These are phyloP conservation scores for Cyclotella distinguenda DNA, from an alignment of 108 stramenopile species.

Conservation along the genomic window DNA sequence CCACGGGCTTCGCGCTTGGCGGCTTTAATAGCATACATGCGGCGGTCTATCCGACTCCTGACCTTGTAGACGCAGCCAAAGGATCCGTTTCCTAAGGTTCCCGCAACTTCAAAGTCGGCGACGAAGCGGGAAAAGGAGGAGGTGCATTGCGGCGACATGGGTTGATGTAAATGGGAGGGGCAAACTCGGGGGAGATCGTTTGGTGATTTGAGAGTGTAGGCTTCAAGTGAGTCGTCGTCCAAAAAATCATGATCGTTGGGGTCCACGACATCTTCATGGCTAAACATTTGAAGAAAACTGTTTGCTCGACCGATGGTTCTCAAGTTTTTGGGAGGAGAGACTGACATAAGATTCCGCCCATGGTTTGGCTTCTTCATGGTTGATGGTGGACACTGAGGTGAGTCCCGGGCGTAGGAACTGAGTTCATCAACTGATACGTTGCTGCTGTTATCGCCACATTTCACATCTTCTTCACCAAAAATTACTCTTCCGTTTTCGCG, in stretches of 20 bases:
- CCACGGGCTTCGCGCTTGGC: conserved; percentile 70
- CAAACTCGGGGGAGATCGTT: not conserved
- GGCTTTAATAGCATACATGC: conserved; percentile 85
- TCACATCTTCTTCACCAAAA: not conserved
- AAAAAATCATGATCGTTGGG: not conserved
- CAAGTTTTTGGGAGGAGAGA: conserved; percentile 15
- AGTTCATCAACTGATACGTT: not conserved
- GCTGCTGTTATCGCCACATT: not conserved
- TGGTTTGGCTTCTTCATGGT: conserved; percentile 11
- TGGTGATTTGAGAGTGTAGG: conserved; percentile 2
- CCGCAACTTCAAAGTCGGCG: conserved; percentile 77
- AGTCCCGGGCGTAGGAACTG: not conserved
- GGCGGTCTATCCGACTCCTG: conserved; percentile 70
- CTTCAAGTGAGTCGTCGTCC: conserved; percentile 16
- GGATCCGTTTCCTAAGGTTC: conserved; percentile 72
- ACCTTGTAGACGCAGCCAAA: conserved; percentile 84
- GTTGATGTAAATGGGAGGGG: too few species aligned
- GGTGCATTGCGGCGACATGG: not conserved
- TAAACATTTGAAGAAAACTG: conserved; percentile 46
- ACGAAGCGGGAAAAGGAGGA: conserved; percentile 59
- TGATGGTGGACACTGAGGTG: conserved; percentile 6
- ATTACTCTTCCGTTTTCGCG: not conserved
- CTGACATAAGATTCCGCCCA: not conserved
- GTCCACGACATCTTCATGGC: not conserved
- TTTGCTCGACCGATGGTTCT: conserved; percentile 26